Base-by-base conservation (phyloP, 768 basidiomycete species). In the Boletus tylopilopsis region DNA sequence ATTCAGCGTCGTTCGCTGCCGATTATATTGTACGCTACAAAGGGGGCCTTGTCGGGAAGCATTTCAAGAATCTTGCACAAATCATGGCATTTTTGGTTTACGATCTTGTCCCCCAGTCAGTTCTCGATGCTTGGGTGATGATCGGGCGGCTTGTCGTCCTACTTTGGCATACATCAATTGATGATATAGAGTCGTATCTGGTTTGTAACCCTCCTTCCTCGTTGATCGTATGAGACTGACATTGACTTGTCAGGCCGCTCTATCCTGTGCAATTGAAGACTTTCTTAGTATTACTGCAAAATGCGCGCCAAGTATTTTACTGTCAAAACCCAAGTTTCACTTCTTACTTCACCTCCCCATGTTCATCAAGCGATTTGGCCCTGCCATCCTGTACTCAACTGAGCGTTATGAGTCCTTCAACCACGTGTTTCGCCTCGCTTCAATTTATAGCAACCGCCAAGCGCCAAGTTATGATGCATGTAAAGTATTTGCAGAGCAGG, bases 101-200 rank as follows among this genome's bases (percentile, higher is more conserved):
- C 18, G 66, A 71, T 18, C 58, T 77, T 5, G 57, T 67, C 0
- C 54, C 59, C 6, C 3, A 29, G 0, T 32, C 5, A 2, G 59
- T 64, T 1, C 67, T 73, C 18, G 10, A 45, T 7, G 52, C 69
- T 0, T 71, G 66, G 34, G 64, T 64, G 10, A 59, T 69, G 0
- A 55, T 71, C 15, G 71, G 71, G 0, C 60, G 66, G 10, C 64
- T 77, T 0, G 40, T 63, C 0, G 68, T 73, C 0, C 58, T 76
- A 0, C 55, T 78, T 0, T 79, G 77, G 77, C 54, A 73, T 10
- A 64, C 67, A 0, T 64, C 68, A 50, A 77, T 78, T n/a, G 38
- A 51, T 0, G 55, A 76, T 40, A 56, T 60, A 16, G 61, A 71
- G 5, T 41, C 58, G 16, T 78, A 76, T 53, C 18, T 71, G 5